These are phyloP conservation scores for Russula sp. DNA, from an alignment of 768 basidiomycete genomes.

Conservation along the genomic window DNA sequence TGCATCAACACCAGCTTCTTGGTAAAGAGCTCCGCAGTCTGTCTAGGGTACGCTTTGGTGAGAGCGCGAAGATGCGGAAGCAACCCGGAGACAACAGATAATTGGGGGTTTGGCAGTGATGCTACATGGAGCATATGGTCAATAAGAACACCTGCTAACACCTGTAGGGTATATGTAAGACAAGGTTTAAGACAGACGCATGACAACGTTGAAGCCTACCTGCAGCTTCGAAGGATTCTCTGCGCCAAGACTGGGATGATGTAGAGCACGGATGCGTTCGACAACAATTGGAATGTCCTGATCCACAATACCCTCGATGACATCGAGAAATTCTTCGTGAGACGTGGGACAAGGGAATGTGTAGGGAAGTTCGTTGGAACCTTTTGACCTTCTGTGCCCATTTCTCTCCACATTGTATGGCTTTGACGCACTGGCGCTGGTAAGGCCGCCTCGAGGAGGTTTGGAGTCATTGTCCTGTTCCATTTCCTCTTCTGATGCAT, in stretches of 20 bases:
- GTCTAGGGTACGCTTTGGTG: constrained; percentile 75
- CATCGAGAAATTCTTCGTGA: constrained; percentile 88
- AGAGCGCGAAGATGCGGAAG: constrained; percentile 78
- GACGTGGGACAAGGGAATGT: constrained; percentile 86
- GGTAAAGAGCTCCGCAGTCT: constrained; percentile 74
- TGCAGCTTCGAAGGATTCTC: constrained; percentile 93
- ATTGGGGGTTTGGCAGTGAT: constrained; percentile 57
- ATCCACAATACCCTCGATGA: constrained; percentile 68
- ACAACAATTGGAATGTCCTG: constrained; percentile 75
- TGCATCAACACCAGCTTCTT: constrained; percentile 87
- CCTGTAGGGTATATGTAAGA: constrained; percentile 42
- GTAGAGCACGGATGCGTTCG: constrained; percentile 84
- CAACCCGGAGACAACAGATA: constrained; percentile 59
- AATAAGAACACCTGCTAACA: constrained; percentile 70
- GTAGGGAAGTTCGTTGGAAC: constrained; percentile 71
- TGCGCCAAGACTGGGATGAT: constrained; percentile 88
- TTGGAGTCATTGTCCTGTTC: constrained; percentile 35
- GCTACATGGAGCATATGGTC: constrained; percentile 84
- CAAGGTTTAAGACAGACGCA: constrained; percentile 1
- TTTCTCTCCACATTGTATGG: constrained; percentile 4
- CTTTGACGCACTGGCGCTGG: not conserved
- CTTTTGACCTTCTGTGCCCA: not conserved
- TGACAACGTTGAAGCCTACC: constrained; percentile 45
- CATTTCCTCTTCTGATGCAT: constrained; percentile 34
- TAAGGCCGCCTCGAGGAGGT: constrained; percentile 7